Conservation (phyloP, 441 rosid species). For the Capsella rubella region DNA sequence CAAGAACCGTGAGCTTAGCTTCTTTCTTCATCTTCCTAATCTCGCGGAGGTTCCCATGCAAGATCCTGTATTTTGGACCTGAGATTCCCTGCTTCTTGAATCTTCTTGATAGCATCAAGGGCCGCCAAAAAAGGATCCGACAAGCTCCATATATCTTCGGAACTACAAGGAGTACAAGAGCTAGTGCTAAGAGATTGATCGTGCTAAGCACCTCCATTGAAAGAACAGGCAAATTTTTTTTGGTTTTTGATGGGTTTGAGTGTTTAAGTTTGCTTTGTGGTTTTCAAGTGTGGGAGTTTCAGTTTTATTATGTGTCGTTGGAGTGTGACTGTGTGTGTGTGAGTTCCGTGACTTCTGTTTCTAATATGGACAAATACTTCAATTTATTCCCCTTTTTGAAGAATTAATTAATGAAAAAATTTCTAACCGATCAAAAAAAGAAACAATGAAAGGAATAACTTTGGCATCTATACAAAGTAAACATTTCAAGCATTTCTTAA, state of each 20-base stretch:
- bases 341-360: slow-evolving; percentile 4
- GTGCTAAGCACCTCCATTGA: slow-evolving; percentile 35
- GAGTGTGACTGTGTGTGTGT: neutral
- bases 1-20: slow-evolving; percentile 19
- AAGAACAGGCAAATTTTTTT: neutral
- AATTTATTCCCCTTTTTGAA: neutral
- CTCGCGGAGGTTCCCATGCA: slow-evolving; percentile 34
- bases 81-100: slow-evolving; percentile 43
- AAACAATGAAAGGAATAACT: neutral
- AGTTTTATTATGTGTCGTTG: neutral
- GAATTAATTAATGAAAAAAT: neutral
- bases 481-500: neutral
- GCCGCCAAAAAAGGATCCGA: slow-evolving; percentile 34
- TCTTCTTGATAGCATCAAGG: slow-evolving; percentile 26
- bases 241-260: neutral
- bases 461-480: neutral
- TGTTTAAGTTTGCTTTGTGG: slow-evolving; percentile 1
- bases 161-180: slow-evolving; percentile 23
- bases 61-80: slow-evolving; percentile 33
- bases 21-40: slow-evolving; percentile 30
- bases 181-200: slow-evolving; percentile 29
- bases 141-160: slow-evolving; percentile 32
- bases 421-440: neutral
- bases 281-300: neutral
- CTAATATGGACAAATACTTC: neutral